Percentiles rank a stretch among this genome's conserved stretches.
phyloP scores from a whole-genome alignment of 768 basidiomycete genomes.

The Mycena chlorophos region DNA sequence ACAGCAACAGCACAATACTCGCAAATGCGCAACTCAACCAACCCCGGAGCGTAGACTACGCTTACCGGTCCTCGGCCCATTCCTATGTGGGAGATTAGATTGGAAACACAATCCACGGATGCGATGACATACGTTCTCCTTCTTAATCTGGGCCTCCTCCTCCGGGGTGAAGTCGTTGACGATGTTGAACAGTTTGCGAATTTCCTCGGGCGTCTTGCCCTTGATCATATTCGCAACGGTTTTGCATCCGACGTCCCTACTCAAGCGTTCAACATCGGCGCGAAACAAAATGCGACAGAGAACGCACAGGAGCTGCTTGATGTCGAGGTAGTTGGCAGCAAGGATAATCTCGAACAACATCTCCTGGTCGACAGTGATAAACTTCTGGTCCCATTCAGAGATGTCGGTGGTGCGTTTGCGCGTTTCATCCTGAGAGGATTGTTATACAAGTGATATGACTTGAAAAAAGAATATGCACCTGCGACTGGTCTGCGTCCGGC shows the following conservation, averaged over 20 bases:
- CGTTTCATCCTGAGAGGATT: constrained; percentile 94
- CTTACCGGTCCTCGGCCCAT: constrained; percentile 91
- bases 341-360: constrained; percentile 99
- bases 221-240: constrained; percentile 99
- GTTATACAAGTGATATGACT: no score
- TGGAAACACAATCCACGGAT: not conserved
- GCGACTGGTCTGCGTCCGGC: constrained; percentile 73
- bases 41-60: not conserved
- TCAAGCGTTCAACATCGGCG: not conserved
- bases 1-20: not conserved
- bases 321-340: constrained; percentile 99
- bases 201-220: constrained; percentile 99
- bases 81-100: constrained; percentile 48
- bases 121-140: constrained; percentile 82
- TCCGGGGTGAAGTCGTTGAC: constrained; percentile 98
- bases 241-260: constrained; percentile 95
- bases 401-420: constrained; percentile 97
- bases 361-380: constrained; percentile 98
- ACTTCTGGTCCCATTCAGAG: constrained; percentile 99
- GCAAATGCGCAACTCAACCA: not conserved
- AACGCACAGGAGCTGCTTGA: constrained; percentile 92
- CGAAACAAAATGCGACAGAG: not conserved
- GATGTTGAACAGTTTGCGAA: constrained; percentile 97
- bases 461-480: no score
- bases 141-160: constrained; percentile 88